phyloP scores from a whole-genome alignment of 2,329 filamentous ascomycete species.

The Volutella citrinella region DNA sequence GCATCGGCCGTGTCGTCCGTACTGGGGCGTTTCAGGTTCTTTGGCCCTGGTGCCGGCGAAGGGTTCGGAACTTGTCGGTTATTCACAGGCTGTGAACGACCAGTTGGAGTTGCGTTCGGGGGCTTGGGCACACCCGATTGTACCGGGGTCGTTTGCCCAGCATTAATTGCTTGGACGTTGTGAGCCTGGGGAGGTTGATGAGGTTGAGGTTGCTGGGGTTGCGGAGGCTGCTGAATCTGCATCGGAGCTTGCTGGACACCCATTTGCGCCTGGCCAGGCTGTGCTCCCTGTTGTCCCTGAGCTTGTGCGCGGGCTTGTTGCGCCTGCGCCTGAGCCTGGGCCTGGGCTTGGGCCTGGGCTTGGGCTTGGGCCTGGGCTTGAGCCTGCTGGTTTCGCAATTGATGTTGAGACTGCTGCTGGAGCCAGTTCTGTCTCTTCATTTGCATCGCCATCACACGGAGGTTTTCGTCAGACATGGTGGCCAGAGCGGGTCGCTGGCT shows the following conservation, averaged over 20 bases:
- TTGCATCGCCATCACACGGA: slow-evolving; percentile 28
- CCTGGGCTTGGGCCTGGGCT: slow-evolving; percentile 33
- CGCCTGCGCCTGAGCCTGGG: slow-evolving; percentile 30
- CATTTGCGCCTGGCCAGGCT: slow-evolving; percentile 42
- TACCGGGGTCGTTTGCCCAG: slow-evolving; percentile 37
- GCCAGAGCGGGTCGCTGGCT: slow-evolving; percentile 21
- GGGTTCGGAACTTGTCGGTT: slow-evolving; percentile 36
- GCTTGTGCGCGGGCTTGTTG: slow-evolving; percentile 29
- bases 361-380: slow-evolving; percentile 34
- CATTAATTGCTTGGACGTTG: slow-evolving; percentile 35
- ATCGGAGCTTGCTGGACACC: slow-evolving; percentile 48
- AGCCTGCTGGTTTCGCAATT: slow-evolving; percentile 33
- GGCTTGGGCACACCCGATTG: slow-evolving; percentile 28
- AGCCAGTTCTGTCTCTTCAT: slow-evolving; percentile 33
- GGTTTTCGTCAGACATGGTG: slow-evolving; percentile 31
- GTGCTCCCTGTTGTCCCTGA: slow-evolving; percentile 34
- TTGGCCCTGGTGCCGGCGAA: slow-evolving; percentile 38
- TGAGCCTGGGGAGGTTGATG: slow-evolving; percentile 32
- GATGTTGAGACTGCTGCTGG: slow-evolving; percentile 29
- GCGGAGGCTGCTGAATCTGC: slow-evolving; percentile 51
- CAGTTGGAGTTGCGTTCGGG: slow-evolving; percentile 23
- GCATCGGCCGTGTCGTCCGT: slow-evolving; percentile 42
- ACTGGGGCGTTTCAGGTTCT: slow-evolving; percentile 50
- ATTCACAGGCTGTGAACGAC: slow-evolving; percentile 25
- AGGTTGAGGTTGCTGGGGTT: slow-evolving; percentile 1